Conservation (phyloP, 805 yeast species). For the Metschnikowia lochheadii region DNA sequence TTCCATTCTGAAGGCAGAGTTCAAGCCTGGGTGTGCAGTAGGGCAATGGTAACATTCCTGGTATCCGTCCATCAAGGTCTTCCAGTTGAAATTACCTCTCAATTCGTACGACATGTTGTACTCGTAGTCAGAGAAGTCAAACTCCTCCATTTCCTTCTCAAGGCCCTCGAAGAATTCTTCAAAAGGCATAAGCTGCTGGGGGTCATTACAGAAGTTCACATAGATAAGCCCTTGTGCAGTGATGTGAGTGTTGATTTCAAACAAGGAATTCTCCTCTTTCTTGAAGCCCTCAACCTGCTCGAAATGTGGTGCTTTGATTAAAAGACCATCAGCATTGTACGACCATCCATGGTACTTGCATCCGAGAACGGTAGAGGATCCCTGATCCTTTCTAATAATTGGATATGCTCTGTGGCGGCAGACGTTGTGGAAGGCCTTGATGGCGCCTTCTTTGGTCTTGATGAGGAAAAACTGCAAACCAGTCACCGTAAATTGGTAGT, state of each 20-base stretch:
- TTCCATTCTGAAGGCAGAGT: slow-evolving; percentile 55
- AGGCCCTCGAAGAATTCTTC: slow-evolving; percentile 52
- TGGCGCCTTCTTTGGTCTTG: slow-evolving; percentile 46
- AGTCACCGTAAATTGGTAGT: slow-evolving; percentile 45
- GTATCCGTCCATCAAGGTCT: slow-evolving; percentile 63
- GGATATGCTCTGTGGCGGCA: slow-evolving; percentile 67
- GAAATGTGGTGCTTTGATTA: slow-evolving; percentile 61
- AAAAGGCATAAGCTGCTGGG: slow-evolving; percentile 45
- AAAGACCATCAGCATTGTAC: slow-evolving; percentile 55
- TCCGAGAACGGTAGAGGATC: slow-evolving; percentile 54
- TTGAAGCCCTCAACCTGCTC: slow-evolving; percentile 56
- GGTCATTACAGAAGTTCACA: slow-evolving; percentile 45
- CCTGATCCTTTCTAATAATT: slow-evolving; percentile 53
- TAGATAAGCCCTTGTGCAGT: slow-evolving; percentile 56
- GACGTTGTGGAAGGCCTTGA: slow-evolving; percentile 60
- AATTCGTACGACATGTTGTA: slow-evolving; percentile 62
- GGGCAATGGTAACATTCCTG: slow-evolving; percentile 69
- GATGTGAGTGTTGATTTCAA: slow-evolving; percentile 50
- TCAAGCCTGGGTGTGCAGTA: slow-evolving; percentile 61
- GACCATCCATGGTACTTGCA: slow-evolving; percentile 67
- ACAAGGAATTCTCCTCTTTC: slow-evolving; percentile 52
- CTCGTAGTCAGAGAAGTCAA: slow-evolving; percentile 57
- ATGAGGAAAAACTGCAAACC: slow-evolving; percentile 56
- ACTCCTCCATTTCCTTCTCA: slow-evolving; percentile 50
- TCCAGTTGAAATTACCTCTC: slow-evolving; percentile 64